Evolutionary conservation across 495 filamentous ascomycete species (phyloP).

Genomic region (Clavariopsis aquatica): DNA sequence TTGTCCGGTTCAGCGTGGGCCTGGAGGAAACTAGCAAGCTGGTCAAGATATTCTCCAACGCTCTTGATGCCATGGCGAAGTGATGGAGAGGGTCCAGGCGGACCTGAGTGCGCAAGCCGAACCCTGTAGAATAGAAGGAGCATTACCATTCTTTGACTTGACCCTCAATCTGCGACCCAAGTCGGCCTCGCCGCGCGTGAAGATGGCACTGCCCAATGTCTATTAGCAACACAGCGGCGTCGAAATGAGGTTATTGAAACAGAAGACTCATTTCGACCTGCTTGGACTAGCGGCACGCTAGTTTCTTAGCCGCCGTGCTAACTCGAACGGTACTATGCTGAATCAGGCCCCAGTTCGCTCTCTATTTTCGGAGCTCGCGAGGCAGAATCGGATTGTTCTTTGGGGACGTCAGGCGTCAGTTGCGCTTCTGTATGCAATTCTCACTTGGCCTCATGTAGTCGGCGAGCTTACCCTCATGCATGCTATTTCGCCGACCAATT

Average conservation of each 20-base stretch:
- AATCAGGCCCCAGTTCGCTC: neutral
- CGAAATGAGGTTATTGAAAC: neutral
- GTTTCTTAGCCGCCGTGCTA: neutral
- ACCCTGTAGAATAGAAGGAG: neutral
- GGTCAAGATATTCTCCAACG: constrained; percentile 50
- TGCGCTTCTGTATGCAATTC: neutral
- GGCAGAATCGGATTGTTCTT: neutral
- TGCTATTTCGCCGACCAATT: neutral
- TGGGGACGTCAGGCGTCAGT: neutral
- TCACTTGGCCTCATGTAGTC: neutral
- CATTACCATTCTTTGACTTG: no score
- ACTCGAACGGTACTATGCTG: neutral
- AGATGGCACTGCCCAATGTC: no score
- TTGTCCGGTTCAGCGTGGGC: constrained; percentile 88
- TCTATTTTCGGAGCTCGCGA: neutral
- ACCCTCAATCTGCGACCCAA: no score
- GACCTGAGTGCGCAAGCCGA: neutral
- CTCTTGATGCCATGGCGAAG: constrained; percentile 38
- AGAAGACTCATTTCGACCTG: neutral
- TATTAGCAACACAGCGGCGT: no score
- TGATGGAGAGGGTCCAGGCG: neutral
- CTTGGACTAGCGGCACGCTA: neutral
- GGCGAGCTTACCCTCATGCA: neutral
- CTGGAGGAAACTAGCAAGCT: constrained; percentile 76
- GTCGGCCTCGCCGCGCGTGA: no score